phyloP scores from a whole-genome alignment of 352 stramenopile species.

The Globisporangium abappressorium region DNA sequence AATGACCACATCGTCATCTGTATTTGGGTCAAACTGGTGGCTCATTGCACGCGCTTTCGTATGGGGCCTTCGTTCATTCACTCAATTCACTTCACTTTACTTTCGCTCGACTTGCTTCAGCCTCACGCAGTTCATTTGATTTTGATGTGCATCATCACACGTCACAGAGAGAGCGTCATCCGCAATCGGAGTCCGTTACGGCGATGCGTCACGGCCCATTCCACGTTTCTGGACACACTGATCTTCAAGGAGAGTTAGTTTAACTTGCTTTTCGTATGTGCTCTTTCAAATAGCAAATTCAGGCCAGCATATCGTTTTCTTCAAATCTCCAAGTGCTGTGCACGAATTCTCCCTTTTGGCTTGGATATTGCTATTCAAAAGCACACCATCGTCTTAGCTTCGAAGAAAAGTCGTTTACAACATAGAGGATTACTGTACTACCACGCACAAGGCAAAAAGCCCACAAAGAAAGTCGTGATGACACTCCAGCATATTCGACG shows the following conservation, averaged over 20 bases:
- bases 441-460: background rate
- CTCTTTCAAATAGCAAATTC: background rate
- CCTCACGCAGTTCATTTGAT: background rate
- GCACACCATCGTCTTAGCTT: background rate
- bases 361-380: background rate
- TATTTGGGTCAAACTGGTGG: too few relatives aligned
- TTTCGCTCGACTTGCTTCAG: background rate
- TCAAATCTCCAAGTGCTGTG: background rate
- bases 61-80: background rate
- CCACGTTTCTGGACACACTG: background rate
- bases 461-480: background rate
- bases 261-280: background rate
- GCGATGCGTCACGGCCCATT: background rate
- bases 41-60: too few relatives aligned
- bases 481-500: background rate
- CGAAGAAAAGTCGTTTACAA: background rate
- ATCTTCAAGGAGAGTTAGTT: background rate
- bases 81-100: background rate
- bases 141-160: background rate
- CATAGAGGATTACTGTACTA: background rate
- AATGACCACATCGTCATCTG: too few relatives aligned
- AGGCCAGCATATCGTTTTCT: background rate
- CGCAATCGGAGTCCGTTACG: background rate
- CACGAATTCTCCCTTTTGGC: background rate
- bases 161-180: background rate